These are phyloP conservation scores for Starmerella vitae DNA, from an alignment of 805 yeast genomes.

Conservation along the genomic window DNA sequence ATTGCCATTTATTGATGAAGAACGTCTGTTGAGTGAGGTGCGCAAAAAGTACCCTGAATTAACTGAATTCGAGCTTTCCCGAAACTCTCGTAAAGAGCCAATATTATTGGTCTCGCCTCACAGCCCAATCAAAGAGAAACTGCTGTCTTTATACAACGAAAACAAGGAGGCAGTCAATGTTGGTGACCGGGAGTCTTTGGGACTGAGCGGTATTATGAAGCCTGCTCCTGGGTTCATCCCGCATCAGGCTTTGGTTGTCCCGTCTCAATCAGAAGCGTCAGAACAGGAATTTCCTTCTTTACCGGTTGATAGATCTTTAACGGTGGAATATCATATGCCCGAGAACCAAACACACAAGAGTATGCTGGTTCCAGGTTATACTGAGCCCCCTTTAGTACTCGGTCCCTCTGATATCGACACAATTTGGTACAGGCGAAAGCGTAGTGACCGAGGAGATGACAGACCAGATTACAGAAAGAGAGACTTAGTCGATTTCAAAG, in stretches of 20 bases:
- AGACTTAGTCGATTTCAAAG: constrained; percentile 17
- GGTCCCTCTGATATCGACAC: constrained; percentile 56
- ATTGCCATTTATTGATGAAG: constrained; percentile 79
- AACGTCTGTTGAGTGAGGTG: constrained; percentile 59
- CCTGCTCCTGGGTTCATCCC: constrained; percentile 28
- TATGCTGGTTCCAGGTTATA: constrained; percentile 69
- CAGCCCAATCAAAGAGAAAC: constrained; percentile 37
- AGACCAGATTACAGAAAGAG: constrained; percentile 21
- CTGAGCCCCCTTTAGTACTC: constrained; percentile 46
- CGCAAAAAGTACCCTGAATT: constrained; percentile 48
- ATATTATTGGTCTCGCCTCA: constrained; percentile 53
- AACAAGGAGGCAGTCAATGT: constrained; percentile 18
- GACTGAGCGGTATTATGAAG: constrained; percentile 27
- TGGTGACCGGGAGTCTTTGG: constrained; percentile 21
- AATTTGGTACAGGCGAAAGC: constrained; percentile 29
- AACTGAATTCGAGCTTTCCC: constrained; percentile 51
- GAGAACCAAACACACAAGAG: constrained; percentile 49
- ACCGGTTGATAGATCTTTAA: constrained; percentile 32
- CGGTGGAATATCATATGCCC: constrained; percentile 50
- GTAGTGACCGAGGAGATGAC: constrained; percentile 24
- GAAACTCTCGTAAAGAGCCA: constrained; percentile 65
- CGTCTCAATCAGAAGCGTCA: constrained; percentile 27
- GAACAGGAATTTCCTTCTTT: constrained; percentile 34
- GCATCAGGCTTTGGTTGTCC: constrained; percentile 28
- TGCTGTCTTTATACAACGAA: constrained; percentile 32